Conservation (phyloP, 2,329 filamentous ascomycete genomes). For the Talaromyces sp. region DNA sequence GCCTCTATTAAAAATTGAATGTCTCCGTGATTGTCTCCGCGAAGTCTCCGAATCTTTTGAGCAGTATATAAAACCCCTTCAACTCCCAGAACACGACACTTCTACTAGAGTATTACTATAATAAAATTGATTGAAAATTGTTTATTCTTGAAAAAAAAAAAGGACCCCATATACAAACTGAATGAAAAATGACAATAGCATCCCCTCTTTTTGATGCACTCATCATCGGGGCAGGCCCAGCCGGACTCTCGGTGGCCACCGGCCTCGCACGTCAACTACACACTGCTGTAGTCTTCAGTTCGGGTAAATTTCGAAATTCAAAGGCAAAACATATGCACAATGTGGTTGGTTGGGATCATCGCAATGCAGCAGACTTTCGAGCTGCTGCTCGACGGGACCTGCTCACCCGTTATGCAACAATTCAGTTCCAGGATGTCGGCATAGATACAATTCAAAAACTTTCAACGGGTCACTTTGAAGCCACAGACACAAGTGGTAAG, state of each 20-base stretch:
- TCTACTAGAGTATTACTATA: too few species aligned
- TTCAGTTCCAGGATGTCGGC: conserved; percentile 11
- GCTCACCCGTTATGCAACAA: conserved; percentile 2
- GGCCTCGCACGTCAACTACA: conserved; percentile 33
- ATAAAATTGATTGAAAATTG: too few species aligned
- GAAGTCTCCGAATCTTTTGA: background rate
- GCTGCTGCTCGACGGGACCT: conserved; percentile 2
- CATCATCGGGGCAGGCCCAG: conserved; percentile 41
- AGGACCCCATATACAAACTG: background rate
- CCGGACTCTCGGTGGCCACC: conserved; percentile 38
- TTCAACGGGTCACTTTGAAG: conserved; percentile 26
- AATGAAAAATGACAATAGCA: background rate
- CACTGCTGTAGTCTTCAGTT: conserved; percentile 41
- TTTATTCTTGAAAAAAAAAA: too few species aligned
- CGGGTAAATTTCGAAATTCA: conserved; percentile 37
- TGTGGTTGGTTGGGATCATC: conserved; percentile 32
- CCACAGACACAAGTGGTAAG: conserved; percentile 36
- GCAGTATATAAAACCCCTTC: background rate
- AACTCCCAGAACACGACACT: background rate
- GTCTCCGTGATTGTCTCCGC: background rate
- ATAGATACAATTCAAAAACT: background rate
- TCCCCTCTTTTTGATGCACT: conserved; percentile 22
- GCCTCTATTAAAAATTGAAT: background rate
- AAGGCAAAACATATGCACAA: conserved; percentile 42
- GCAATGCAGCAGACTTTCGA: conserved; percentile 21